Evolutionary conservation across 257 asterid species (phyloP), one percentile per base, ranked within the genome.

Genomic region (Ehretia macrophylla): DNA sequence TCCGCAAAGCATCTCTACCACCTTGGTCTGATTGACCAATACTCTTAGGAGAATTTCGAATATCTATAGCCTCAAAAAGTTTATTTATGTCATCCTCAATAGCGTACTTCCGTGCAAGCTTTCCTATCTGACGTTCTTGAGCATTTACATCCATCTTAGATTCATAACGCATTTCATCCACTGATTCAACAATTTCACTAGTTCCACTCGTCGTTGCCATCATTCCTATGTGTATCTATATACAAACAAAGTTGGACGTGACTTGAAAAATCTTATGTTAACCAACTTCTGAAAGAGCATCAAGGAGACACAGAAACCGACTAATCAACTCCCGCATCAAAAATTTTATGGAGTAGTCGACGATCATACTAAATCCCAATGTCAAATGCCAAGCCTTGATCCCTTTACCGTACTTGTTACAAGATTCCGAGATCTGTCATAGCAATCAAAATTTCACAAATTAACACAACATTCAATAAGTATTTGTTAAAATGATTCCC

Each of bases 11-110:
- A 39, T 72, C 81, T 74, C 68, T 69, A 40, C 55, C 57, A 51
- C 22, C 74, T 13, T 58, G 40, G 17, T 76, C 80, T 17, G 73
- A 64, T 17, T 60, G 70, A 47, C 76, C 71, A 51, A 66, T 50
- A 54, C 74, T 78, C 60, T 68, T 76, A 45, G 58, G 67, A 38
- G 75, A 59, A 65, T 68, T 77, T 67, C 79, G 80, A 51, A 78
- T 62, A 32, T 85, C 92, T 57, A 92, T 79, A 0, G 90, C 83
- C 65, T 82, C 93, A 46, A 92, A 92, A 20, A 92, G 88, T 32
- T 79, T 85, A 77, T 81, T 81, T 21, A 92, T 92, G 64, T 86
- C 98, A 59, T 82, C 75, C 65, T 77, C 78, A 59, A 77, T 77
- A 44, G 77, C 61, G 54, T 68, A 72, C 63, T 69, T 79, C 67